These are phyloP conservation scores for Colletotrichum acutatum DNA, from an alignment of 2,329 filamentous ascomycete species.

Conservation along the genomic window DNA sequence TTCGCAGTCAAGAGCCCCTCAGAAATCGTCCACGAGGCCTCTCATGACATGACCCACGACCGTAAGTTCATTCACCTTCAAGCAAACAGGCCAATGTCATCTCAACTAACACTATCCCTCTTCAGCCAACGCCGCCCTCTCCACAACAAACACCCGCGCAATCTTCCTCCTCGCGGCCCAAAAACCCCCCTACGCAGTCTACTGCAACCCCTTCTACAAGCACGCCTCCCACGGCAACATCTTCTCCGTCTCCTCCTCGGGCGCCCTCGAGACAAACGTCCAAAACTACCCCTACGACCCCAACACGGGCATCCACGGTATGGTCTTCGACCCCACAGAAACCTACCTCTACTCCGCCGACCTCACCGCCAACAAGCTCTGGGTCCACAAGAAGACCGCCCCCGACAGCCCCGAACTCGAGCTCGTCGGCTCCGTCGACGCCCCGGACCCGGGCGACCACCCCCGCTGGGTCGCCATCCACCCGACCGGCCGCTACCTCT, in stretches of 20 bases:
- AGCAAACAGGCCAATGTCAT: background rate
- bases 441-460: constrained; percentile 78
- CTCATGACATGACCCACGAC: constrained; percentile 80
- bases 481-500: constrained; percentile 80
- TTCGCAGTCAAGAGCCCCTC: constrained; percentile 80
- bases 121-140: constrained; percentile 73
- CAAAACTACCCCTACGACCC: constrained; percentile 80
- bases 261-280: constrained; percentile 70
- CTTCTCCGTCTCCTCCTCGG: constrained; percentile 69
- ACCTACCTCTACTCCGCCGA: constrained; percentile 84
- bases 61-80: constrained; percentile 60
- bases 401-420: constrained; percentile 44
- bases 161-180: constrained; percentile 88
- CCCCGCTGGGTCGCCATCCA: constrained; percentile 91
- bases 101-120: constrained; percentile 18
- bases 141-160: constrained; percentile 83
- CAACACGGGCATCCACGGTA: constrained; percentile 80
- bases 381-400: constrained; percentile 78
- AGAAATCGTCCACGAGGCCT: constrained; percentile 79
- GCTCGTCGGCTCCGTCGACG: constrained; percentile 78
- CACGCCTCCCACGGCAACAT: constrained; percentile 85
- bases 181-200: constrained; percentile 82
- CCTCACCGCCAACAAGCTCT: constrained; percentile 81
- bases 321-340: constrained; percentile 81
- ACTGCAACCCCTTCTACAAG: constrained; percentile 91